Evolutionary conservation across 192 early-diverging fungal genomes (phyloP).

Genomic region (Phlyctochytrium arcticum): DNA sequence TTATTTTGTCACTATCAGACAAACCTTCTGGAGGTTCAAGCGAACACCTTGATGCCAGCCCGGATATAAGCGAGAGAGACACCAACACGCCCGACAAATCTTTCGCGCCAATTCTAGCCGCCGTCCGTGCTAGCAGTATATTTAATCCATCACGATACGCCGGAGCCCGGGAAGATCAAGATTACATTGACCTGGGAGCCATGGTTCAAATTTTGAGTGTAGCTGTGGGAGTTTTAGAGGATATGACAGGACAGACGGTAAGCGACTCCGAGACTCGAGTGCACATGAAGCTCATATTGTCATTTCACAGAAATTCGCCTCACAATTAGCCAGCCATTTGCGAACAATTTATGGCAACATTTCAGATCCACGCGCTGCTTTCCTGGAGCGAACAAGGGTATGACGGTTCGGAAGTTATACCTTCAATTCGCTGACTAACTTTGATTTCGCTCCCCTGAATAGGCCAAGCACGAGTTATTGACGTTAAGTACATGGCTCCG

Average conservation of each 20-base stretch:
- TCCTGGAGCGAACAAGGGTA: slow-evolving; percentile 14
- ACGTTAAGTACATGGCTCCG: slow-evolving; percentile 11
- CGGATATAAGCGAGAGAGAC: too few species aligned
- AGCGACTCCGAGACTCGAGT: not conserved
- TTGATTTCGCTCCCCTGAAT: not conserved
- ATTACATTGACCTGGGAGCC: not conserved
- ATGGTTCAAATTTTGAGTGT: not conserved
- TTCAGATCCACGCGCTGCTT: slow-evolving; percentile 8
- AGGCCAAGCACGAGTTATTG: slow-evolving; percentile 19
- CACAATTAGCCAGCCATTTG: slow-evolving; percentile 8
- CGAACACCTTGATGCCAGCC: too few species aligned
- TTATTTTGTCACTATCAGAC: too few species aligned
- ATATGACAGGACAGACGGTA: not conserved
- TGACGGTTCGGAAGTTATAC: not conserved
- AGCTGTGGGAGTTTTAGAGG: not conserved
- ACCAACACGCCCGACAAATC: too few species aligned
- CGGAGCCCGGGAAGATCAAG: not conserved
- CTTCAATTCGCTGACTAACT: not conserved
- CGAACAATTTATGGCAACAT: slow-evolving; percentile 12
- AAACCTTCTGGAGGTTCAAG: too few species aligned
- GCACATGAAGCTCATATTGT: not conserved
- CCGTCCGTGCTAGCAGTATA: too few species aligned
- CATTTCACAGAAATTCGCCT: not conserved
- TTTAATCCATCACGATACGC: too few species aligned
- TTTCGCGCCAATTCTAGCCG: too few species aligned